phyloP scores from a whole-genome alignment of 441 rosid species.

The Hura crepitans region DNA sequence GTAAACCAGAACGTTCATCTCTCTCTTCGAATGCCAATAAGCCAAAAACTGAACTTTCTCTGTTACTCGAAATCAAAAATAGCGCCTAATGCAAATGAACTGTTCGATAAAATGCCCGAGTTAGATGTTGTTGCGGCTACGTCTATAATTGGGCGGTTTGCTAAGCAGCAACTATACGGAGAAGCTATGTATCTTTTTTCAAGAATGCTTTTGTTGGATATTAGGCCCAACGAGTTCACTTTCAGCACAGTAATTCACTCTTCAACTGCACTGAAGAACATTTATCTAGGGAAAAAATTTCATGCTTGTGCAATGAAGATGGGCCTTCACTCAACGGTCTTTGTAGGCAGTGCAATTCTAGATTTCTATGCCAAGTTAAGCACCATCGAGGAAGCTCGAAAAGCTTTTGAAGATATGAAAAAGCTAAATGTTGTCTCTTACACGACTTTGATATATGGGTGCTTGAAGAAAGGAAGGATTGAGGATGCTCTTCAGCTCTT shows the following conservation, averaged over 20 bases:
- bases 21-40: neutral
- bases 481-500: slow-evolving; percentile 49
- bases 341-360: slow-evolving; percentile 61
- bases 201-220: slow-evolving; percentile 40
- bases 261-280: slow-evolving; percentile 38
- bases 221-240: slow-evolving; percentile 69
- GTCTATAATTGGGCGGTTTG: slow-evolving; percentile 42
- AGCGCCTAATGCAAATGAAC: slow-evolving; percentile 24
- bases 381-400: slow-evolving; percentile 44
- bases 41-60: neutral
- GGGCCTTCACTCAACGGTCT: slow-evolving; percentile 61
- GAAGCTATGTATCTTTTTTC: slow-evolving; percentile 52
- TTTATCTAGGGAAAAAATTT: slow-evolving; percentile 49
- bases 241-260: slow-evolving; percentile 57
- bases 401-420: slow-evolving; percentile 50
- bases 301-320: slow-evolving; percentile 56
- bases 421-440: slow-evolving; percentile 64
- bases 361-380: slow-evolving; percentile 59
- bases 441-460: slow-evolving; percentile 59
- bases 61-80: neutral
- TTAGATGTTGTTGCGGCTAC: slow-evolving; percentile 49
- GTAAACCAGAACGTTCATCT: neutral
- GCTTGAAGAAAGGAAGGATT: slow-evolving; percentile 42
- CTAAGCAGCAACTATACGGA: slow-evolving; percentile 36
- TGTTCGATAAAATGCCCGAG: slow-evolving; percentile 52